Evolutionary conservation across 768 basidiomycete species (phyloP).

Genomic region (Naganishia vishniacii): DNA sequence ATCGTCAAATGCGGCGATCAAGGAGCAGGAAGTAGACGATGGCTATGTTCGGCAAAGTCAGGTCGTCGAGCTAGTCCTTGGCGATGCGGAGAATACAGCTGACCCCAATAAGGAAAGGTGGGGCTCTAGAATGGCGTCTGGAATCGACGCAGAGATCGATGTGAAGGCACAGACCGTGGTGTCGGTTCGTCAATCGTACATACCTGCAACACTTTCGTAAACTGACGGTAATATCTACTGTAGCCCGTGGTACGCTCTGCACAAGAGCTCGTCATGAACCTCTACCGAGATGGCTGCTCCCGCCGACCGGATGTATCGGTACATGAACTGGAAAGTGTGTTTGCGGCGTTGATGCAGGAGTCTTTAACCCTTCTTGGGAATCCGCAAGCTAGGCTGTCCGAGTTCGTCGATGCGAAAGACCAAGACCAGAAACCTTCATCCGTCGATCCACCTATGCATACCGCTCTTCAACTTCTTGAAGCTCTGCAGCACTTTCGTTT

Average conservation of each 20-base stretch:
- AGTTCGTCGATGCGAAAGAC: background rate
- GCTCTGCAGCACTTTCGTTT: conserved; percentile 31
- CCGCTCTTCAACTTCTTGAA: conserved; percentile 14
- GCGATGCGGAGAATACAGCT: background rate
- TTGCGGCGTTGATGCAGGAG: conserved; percentile 15
- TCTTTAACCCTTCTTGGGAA: background rate
- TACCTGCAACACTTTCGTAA: background rate
- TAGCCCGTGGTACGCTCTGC: background rate
- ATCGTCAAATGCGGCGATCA: conserved; percentile 1
- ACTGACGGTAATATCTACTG: background rate
- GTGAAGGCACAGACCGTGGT: background rate
- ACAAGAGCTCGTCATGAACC: background rate
- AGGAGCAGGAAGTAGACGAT: conserved; percentile 2
- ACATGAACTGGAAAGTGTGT: conserved; percentile 3
- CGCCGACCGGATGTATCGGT: conserved; percentile 6
- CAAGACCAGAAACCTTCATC: too few relatives aligned
- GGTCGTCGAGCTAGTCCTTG: background rate
- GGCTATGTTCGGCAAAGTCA: background rate
- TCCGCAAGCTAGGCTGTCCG: background rate
- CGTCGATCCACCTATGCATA: background rate
- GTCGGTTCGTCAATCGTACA: background rate
- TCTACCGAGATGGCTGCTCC: background rate
- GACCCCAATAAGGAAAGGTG: background rate
- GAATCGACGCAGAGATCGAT: background rate
- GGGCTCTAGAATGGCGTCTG: background rate